phyloP scores from a whole-genome alignment of 495 filamentous ascomycete genomes.

The Talaromyces trachyspermus region DNA sequence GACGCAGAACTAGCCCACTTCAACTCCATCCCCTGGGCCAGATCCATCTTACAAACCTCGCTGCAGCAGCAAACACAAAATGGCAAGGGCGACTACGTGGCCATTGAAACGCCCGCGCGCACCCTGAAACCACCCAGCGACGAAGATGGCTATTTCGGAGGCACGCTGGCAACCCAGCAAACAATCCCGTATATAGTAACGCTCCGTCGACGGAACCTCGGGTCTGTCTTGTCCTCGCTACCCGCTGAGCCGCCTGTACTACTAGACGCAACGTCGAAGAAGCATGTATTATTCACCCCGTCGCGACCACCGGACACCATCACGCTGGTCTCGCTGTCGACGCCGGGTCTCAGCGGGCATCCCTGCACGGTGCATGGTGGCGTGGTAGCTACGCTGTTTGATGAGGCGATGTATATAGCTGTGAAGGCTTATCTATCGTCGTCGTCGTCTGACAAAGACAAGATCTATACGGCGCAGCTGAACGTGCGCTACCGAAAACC shows the following conservation, averaged over 20 bases:
- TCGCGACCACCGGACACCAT: conserved; percentile 29
- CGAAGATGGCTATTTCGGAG: conserved; percentile 35
- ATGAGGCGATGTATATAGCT: conserved; percentile 47
- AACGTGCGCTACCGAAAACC: conserved; percentile 33
- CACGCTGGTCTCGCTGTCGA: conserved; percentile 27
- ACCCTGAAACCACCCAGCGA: conserved; percentile 28
- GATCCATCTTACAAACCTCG: background rate
- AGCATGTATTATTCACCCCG: conserved; percentile 13
- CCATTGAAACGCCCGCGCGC: conserved; percentile 31
- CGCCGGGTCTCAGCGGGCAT: conserved; percentile 32
- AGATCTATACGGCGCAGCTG: conserved; percentile 32
- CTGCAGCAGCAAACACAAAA: background rate
- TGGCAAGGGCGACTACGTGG: conserved; percentile 14
- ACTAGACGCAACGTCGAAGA: conserved; percentile 27
- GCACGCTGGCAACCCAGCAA: conserved; percentile 24
- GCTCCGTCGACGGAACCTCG: conserved; percentile 23
- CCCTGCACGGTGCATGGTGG: conserved; percentile 35
- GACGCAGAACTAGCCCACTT: conserved; percentile 1
- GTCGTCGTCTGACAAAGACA: conserved; percentile 1
- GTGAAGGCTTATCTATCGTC: conserved; percentile 24
- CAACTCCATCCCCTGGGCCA: conserved; percentile 3
- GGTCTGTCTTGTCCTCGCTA: conserved; percentile 5
- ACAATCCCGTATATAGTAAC: conserved; percentile 36
- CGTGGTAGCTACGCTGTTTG: conserved; percentile 62
- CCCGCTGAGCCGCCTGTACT: conserved; percentile 14